A percentile compares a stretch with the other conserved stretches of the same genome.
Evolutionary conservation across 2,329 filamentous ascomycete genomes (phyloP).

Genomic region (Chaetoscypha palmicola): DNA sequence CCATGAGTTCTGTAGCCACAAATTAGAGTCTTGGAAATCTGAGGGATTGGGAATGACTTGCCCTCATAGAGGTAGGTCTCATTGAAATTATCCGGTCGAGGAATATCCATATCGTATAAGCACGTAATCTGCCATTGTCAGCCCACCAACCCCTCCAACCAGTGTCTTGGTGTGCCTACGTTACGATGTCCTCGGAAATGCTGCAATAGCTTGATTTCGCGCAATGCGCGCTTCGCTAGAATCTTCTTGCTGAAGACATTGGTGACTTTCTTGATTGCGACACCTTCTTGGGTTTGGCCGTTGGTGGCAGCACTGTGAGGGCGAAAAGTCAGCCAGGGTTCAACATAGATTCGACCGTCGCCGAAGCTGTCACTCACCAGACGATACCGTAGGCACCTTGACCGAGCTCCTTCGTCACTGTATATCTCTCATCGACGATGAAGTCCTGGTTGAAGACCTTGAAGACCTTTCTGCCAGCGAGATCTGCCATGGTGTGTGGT

Average conservation of each 20-base stretch:
- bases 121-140: constrained; percentile 76
- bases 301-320: constrained; percentile 76
- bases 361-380: constrained; percentile 55
- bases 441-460: constrained; percentile 99
- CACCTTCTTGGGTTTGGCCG: constrained; percentile 81
- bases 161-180: constrained; percentile 43
- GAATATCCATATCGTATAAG: constrained; percentile 99
- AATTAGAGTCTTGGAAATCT: no score
- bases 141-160: constrained; percentile 16
- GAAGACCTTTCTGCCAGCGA: constrained; percentile 75
- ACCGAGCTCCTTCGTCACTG: constrained; percentile 95
- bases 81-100: constrained; percentile 94
- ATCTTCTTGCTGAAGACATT: constrained; percentile 99
- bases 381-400: constrained; percentile 99
- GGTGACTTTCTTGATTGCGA: constrained; percentile 99
- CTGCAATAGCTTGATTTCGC: constrained; percentile 97
- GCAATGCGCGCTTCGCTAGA: constrained; percentile 90
- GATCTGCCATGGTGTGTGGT: constrained; percentile 28
- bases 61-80: constrained; percentile 99
- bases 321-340: neutral
- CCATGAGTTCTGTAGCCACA: constrained; percentile 75
- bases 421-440: constrained; percentile 95
- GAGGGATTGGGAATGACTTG: constrained; percentile 32
- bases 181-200: constrained; percentile 91
- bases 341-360: neutral